phyloP scores from a whole-genome alignment of 441 rosid genomes.

The Hypseocharis bilobata region DNA sequence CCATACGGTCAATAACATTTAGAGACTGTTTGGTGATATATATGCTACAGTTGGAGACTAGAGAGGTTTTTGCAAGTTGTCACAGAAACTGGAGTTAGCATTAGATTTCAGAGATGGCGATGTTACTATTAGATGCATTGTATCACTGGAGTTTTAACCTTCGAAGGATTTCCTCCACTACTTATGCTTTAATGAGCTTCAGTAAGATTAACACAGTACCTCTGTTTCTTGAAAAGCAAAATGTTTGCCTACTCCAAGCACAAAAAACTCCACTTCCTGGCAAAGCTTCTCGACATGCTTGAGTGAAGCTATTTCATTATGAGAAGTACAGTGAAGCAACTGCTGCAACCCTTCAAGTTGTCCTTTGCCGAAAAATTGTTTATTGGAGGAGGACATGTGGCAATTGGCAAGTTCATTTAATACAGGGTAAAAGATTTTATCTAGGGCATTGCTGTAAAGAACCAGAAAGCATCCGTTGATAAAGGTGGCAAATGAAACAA shows the following conservation, averaged over 20 bases:
- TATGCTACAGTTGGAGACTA: too few relatives aligned
- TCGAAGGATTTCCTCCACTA: not conserved
- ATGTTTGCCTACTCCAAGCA: constrained; percentile 29
- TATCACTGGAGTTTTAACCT: not conserved
- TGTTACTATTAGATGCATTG: not conserved
- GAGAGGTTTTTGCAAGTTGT: not conserved
- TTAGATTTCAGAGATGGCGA: constrained; percentile 4
- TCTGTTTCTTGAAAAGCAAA: constrained; percentile 43
- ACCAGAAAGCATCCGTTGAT: constrained; percentile 14
- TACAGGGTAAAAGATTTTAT: constrained; percentile 45
- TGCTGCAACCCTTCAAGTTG: constrained; percentile 42
- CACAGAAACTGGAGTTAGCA: not conserved
- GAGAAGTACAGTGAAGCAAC: constrained; percentile 32
- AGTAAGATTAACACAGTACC: constrained; percentile 32
- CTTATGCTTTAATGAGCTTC: not conserved
- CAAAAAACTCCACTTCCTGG: constrained; percentile 37
- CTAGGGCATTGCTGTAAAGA: constrained; percentile 58
- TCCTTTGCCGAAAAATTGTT: constrained; percentile 28
- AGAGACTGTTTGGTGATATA: too few relatives aligned
- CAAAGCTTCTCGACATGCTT: constrained; percentile 40
- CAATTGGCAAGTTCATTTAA: constrained; percentile 30
- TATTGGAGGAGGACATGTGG: constrained; percentile 19
- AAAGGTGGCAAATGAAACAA: not conserved
- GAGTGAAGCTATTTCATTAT: constrained; percentile 20
- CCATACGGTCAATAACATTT: constrained; percentile 4